Percentiles rank a stretch among this genome's conserved stretches.
phyloP scores from a whole-genome alignment of 1,139 yeast species.

The Yamadazyma sp. region DNA sequence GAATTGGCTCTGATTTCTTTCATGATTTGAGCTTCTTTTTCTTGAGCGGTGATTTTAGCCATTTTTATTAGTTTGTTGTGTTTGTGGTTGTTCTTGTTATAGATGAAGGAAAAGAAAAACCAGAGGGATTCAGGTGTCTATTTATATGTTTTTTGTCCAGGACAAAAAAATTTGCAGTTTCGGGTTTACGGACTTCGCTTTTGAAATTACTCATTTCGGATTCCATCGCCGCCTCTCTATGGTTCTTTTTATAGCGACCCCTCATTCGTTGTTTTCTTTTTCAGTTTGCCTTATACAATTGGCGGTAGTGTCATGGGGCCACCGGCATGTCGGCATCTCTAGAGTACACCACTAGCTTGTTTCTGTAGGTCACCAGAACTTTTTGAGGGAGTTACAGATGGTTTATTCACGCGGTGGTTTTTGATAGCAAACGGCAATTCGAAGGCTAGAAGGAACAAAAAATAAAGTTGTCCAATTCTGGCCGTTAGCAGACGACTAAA shows the following conservation, averaged over 20 bases:
- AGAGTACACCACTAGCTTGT: too few species aligned
- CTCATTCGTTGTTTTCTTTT: constrained; percentile 4
- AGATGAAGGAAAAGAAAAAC: neutral
- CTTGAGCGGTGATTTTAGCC: constrained; percentile 35
- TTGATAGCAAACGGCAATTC: too few species aligned
- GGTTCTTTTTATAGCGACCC: constrained; percentile 4
- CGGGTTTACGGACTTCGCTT: constrained; percentile 12
- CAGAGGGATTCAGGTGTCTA: constrained; percentile 1
- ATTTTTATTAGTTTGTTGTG: constrained; percentile 3
- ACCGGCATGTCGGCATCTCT: too few species aligned
- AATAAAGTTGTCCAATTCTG: too few species aligned
- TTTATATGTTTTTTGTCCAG: constrained; percentile 6
- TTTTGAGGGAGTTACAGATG: too few species aligned
- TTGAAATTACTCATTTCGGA: constrained; percentile 5
- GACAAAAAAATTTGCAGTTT: neutral
- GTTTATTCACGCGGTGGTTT: too few species aligned
- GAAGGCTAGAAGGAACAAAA: too few species aligned
- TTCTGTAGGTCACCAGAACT: too few species aligned
- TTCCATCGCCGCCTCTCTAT: constrained; percentile 3
- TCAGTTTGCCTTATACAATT: too few species aligned
- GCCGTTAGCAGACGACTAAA: too few species aligned
- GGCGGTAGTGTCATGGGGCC: too few species aligned
- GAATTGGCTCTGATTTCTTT: constrained; percentile 41
- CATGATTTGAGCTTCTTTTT: constrained; percentile 52
- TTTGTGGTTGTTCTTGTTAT: neutral